Evolutionary conservation across 768 basidiomycete genomes (phyloP).

Genomic region (Basidioascus undulatus): DNA sequence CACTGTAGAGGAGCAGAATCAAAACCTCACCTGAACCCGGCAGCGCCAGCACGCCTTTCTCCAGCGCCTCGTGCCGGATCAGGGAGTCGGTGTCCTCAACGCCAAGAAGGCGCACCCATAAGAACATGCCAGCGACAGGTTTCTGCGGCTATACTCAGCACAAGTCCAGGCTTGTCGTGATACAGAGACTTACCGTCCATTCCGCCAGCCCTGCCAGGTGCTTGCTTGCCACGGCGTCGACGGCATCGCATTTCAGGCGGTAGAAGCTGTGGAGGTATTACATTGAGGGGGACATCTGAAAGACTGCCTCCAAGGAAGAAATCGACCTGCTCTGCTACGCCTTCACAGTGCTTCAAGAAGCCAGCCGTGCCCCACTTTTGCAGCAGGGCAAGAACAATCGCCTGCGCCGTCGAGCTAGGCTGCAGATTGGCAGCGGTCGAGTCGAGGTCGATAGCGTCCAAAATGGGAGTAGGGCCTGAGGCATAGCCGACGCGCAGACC

Average conservation of each 20-base stretch:
- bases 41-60: slow-evolving; percentile 64
- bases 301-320: too few species aligned
- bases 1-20: too few species aligned
- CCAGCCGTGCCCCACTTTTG: slow-evolving; percentile 51
- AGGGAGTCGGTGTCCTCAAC: too few species aligned
- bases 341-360: slow-evolving; percentile 39
- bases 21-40: too few species aligned
- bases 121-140: slow-evolving; percentile 84
- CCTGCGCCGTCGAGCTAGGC: slow-evolving; percentile 37
- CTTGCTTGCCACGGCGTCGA: slow-evolving; percentile 46
- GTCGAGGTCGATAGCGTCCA: slow-evolving; percentile 47
- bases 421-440: slow-evolving; percentile 38
- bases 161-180: too few species aligned
- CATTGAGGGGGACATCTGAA: too few species aligned
- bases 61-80: slow-evolving; percentile 49
- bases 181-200: too few species aligned
- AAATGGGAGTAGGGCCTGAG: slow-evolving; percentile 42
- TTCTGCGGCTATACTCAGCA: too few species aligned
- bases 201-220: slow-evolving; percentile 47
- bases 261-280: too few species aligned
- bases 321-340: too few species aligned
- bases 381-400: slow-evolving; percentile 33
- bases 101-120: slow-evolving; percentile 28
- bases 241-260: slow-evolving; percentile 43
- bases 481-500: slow-evolving; percentile 47